Conservation (phyloP, 192 early-diverging fungal species). For the Linnemannia zychae region DNA sequence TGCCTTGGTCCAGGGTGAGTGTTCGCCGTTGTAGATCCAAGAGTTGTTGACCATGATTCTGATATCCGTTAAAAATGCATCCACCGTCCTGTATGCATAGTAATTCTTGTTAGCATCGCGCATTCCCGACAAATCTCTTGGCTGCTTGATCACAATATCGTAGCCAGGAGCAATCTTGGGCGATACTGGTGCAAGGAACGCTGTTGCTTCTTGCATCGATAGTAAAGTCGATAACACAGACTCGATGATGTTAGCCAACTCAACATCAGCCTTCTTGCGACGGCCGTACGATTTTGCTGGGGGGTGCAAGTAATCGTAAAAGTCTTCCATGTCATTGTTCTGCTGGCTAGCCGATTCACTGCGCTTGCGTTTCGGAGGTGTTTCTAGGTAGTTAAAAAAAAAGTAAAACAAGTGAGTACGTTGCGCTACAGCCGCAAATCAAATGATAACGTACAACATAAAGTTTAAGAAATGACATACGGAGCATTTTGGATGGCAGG, state of each 20-base stretch:
- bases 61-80: constrained; percentile 66
- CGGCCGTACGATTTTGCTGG: constrained; percentile 65
- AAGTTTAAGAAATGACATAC: constrained; percentile 17
- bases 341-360: constrained; percentile 46
- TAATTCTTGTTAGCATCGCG: constrained; percentile 62
- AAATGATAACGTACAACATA: background rate
- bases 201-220: constrained; percentile 59
- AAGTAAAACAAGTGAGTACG: background rate
- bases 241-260: constrained; percentile 63
- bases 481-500: constrained; percentile 48
- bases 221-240: constrained; percentile 57
- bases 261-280: constrained; percentile 62
- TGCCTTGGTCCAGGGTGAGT: constrained; percentile 60
- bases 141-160: constrained; percentile 63
- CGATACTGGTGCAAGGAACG: constrained; percentile 65
- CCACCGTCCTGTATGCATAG: constrained; percentile 60
- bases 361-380: constrained; percentile 47
- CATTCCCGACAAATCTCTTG: constrained; percentile 68
- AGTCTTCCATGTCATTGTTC: constrained; percentile 45
- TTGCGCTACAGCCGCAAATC: background rate
- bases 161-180: constrained; percentile 65
- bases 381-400: background rate
- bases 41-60: constrained; percentile 67
- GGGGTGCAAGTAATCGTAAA: constrained; percentile 55
- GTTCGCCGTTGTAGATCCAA: constrained; percentile 64